Evolutionary conservation across 305 asterid species (phyloP), one percentile per base, ranked within the genome.

Genomic region (Solanum hybrid): DNA sequence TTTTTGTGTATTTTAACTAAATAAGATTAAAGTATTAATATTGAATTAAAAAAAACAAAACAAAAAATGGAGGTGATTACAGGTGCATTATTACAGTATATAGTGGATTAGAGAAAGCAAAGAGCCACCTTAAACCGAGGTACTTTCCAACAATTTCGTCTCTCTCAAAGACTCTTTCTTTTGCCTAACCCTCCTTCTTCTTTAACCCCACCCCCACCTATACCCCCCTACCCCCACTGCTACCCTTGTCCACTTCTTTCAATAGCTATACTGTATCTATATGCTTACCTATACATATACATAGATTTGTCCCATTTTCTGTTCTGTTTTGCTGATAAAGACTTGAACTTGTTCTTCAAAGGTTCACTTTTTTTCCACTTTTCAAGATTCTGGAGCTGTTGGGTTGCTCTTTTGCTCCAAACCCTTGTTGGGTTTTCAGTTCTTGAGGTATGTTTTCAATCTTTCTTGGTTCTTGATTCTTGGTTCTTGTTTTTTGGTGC

Each of bases 111-210:
- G 31, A 46, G 17, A 46, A 84, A 84, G 87, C 73, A 29, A 84
- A 84, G 73, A 84, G 40, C 73, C 87, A 46, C 87, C 87, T 84
- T 84, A 46, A 82, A 82, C n/a, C 87, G 87, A 42, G 87, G 27
- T 82, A 17, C 86, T 82, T 17, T 17, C 87, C 87, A 26, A 84
- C 87, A 84, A 17, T 84, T 29, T 46, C 87, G 87, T 29, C 87
- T 46, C 40, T 82, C 87, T 46, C 73, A 16, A 46, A 29, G 87
- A 84, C 87, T 84, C 38, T 51, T 84, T 84, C 82, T 77, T 77
- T 69, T 69, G 16, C 82, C 20, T 3, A 78, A 22, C 85, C 38
- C 85, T 46, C 26, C 87, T 82, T 2, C 87, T 46, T 84, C 87
- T 46, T 46, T 84, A 84, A 29, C 87, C 73, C 87, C 37, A 8